phyloP scores from a whole-genome alignment of 805 yeast genomes.

The Wickerhamomyces alni region DNA sequence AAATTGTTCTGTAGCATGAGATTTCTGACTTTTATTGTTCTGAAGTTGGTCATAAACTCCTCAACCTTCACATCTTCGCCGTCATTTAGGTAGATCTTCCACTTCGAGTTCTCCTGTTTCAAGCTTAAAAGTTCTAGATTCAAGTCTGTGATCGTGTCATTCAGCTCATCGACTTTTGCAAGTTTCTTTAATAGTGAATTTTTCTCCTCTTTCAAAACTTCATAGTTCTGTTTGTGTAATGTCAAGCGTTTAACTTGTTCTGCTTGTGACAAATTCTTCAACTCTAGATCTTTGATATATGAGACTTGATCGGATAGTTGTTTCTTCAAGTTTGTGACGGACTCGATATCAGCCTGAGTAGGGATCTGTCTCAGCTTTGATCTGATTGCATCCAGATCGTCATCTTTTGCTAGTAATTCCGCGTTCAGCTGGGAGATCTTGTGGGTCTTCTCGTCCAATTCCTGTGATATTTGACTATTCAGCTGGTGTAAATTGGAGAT shows the following conservation, averaged over 20 bases:
- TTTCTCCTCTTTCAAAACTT: slow-evolving; percentile 53
- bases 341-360: slow-evolving; percentile 30
- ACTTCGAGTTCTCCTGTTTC: slow-evolving; percentile 40
- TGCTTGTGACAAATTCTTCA: slow-evolving; percentile 45
- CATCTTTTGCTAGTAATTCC: slow-evolving; percentile 15
- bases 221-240: slow-evolving; percentile 39
- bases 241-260: slow-evolving; percentile 45
- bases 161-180: slow-evolving; percentile 31
- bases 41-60: slow-evolving; percentile 34
- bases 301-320: slow-evolving; percentile 37
- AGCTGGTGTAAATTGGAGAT: slow-evolving; percentile 13
- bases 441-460: slow-evolving; percentile 16
- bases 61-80: slow-evolving; percentile 25
- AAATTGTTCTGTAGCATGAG: slow-evolving; percentile 28
- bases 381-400: slow-evolving; percentile 23
- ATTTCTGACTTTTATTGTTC: slow-evolving; percentile 34
- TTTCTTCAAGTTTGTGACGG: slow-evolving; percentile 24
- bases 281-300: slow-evolving; percentile 42
- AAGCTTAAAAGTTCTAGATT: slow-evolving; percentile 45
- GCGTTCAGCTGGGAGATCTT: slow-evolving; percentile 14
- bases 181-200: slow-evolving; percentile 34
- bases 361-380: slow-evolving; percentile 31
- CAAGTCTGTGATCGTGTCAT: slow-evolving; percentile 39
- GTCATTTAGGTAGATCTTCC: slow-evolving; percentile 36
- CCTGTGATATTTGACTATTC: slow-evolving; percentile 21